Percentiles rank a stretch among this genome's conserved stretches.
These are phyloP conservation scores for Pythium oligandrum DNA, from an alignment of 352 stramenopile species.

Conservation along the genomic window DNA sequence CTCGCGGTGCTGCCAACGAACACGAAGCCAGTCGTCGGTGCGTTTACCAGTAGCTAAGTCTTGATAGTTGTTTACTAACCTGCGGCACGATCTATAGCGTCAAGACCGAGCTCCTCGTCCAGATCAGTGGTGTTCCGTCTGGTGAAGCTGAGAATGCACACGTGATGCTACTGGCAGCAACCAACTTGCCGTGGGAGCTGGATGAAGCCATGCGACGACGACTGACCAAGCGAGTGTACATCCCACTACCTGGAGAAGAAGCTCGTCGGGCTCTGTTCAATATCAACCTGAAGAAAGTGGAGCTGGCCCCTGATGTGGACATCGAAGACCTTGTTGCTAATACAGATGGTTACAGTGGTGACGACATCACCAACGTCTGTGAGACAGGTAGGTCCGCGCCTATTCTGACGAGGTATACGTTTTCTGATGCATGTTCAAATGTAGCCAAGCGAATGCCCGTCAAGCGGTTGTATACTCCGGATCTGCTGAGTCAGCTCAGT, in stretches of 20 bases:
- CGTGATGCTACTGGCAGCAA: constrained; percentile 93
- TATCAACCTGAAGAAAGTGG: constrained; percentile 27
- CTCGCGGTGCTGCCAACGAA: constrained; percentile 67
- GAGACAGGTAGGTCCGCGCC: constrained; percentile 14
- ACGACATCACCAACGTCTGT: constrained; percentile 83
- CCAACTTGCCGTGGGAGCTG: constrained; percentile 96
- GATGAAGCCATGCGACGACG: constrained; percentile 94
- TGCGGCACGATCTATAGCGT: constrained; percentile 41
- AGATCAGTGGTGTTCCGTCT: constrained; percentile 94
- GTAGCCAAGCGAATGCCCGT: constrained; percentile 76
- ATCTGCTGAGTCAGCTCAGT: constrained; percentile 53
- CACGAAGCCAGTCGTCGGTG: constrained; percentile 82
- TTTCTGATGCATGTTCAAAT: not conserved
- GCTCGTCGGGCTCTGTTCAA: constrained; percentile 28
- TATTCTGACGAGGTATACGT: constrained; percentile 1
- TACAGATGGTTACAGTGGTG: constrained; percentile 84
- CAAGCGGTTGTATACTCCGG: constrained; percentile 69
- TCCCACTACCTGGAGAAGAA: constrained; percentile 41
- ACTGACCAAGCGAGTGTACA: constrained; percentile 95
- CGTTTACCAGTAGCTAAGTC: not conserved
- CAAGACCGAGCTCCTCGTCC: constrained; percentile 97
- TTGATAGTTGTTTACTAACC: too few relatives aligned
- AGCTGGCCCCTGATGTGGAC: constrained; percentile 47
- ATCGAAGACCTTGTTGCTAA: constrained; percentile 47
- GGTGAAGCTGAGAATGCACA: constrained; percentile 38